Base-by-base conservation (phyloP, 1,284 basidiomycete species). In the Chiua sp. region DNA sequence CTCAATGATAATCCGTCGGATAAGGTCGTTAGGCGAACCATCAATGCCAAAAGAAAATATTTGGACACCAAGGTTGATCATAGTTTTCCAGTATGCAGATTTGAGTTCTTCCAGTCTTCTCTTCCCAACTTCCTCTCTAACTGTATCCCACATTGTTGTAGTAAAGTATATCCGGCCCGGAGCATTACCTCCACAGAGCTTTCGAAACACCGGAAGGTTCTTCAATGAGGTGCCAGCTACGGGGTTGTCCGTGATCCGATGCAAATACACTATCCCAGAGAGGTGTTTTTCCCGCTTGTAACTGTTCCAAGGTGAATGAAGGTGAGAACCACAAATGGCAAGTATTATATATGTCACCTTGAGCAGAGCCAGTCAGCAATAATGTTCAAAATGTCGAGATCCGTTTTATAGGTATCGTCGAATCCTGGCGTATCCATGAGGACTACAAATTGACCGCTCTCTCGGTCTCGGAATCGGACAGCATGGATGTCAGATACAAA, bases 231-330 rank as follows among this genome's bases (percentile, higher is more conserved):
- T 77, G 20, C 80, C 80, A 15, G 77, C 73, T 60, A 83, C 69
- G 7, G 80, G 75, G 63, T 73, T 74, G 63, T 83, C 81, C 23
- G 79, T 76, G 55, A 84, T 84, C 16, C 78, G 75, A 58, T 84
- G 82, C 58, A 81, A 67, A 65, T 83, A 84, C 22, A 84, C 72
- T 54, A 84, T 71, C 0, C 82, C 82, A 16, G 73, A 66, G 10
- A 81, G 66, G 23, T 70, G 47, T 39, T 33, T 35, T 59, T 72
- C 72, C 33, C 69, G 61, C 53, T 74, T 63, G 57, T 78, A 73
- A 42, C 77, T 80, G 49, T 44, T 3, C 35, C 23, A 51, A 12
- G 18, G 42, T 28, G 42, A 12, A 26, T 20, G 50, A n/a, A 42
- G 16, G 18, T 56, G 32, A 33, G 5, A 15, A 5, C 26, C 20